Evolutionary conservation across 148 eudicot genomes (phyloP), one percentile per base, ranked within the genome.

Genomic region (Vaccinium vitisidaea): DNA sequence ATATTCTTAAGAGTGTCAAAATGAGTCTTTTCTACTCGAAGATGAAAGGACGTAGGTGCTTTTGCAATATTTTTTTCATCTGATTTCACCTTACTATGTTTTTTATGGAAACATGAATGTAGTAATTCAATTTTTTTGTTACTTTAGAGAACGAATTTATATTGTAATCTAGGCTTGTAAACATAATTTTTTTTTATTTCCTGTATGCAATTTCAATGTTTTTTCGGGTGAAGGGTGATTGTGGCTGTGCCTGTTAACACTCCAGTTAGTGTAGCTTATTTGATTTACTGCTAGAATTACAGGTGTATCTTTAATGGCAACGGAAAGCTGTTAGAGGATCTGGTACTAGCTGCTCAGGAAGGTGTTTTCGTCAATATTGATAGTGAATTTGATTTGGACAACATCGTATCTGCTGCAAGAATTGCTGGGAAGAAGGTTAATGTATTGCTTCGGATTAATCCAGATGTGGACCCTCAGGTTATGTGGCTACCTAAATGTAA

Each of bases 391-490:
- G 98, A 96, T 86, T 86, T 93, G 91, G 98, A 94, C 52, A 94
- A 96, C 83, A 94, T 96, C 83, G 93, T 95, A n/a, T 84, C 94
- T 27, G 99, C 99, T 85, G 92, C 98, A 87, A 94, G 91, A 89
- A 90, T 97, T 85, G 84, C 98, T 43, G 95, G 96, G 83, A 95
- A 95, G 87, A 91, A 82, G 87, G 96, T 95, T 80, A 97, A 97
- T 84, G 98, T 97, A 63, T 88, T 97, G 80, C 95, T 97, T 73
- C 95, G 99, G 23, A 97, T 97, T 82, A 97, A 97, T 89, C 99
- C 99, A 4, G 98, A 97, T 86, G 98, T 95, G 80, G 98, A 97
- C 84, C 99, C 99, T 86, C 99, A 97, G 95, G 99, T 95, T 84
- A 82, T 16, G 83, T 75, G 59, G 48, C 19, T 49, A 25, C 70